These are phyloP conservation scores for Buddleja alternifolia DNA, from an alignment of 257 asterid genomes.

Conservation along the genomic window DNA sequence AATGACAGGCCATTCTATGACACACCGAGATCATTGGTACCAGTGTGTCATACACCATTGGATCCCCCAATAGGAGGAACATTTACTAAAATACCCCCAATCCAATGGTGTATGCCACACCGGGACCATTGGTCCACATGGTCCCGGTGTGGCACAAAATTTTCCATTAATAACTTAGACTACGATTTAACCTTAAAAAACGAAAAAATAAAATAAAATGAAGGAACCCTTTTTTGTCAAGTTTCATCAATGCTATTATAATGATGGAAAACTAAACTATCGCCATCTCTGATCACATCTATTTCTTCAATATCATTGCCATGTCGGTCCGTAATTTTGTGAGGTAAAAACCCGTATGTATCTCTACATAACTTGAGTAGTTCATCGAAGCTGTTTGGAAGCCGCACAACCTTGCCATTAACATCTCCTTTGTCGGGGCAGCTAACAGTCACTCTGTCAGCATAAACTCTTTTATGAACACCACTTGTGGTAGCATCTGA, in stretches of 20 bases:
- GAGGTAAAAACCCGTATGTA: constrained; percentile 37
- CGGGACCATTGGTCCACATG: too few relatives aligned
- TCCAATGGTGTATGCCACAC: too few relatives aligned
- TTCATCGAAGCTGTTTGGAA: constrained; percentile 46
- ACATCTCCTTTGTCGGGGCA: constrained; percentile 43
- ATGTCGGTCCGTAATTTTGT: constrained; percentile 36
- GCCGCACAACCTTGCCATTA: constrained; percentile 36
- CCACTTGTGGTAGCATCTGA: constrained; percentile 34
- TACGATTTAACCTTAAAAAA: too few relatives aligned
- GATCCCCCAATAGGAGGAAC: too few relatives aligned
- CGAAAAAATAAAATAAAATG: too few relatives aligned
- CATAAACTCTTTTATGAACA: not conserved
- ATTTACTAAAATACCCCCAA: too few relatives aligned
- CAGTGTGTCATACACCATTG: too few relatives aligned
- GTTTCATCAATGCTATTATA: not conserved
- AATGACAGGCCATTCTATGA: too few relatives aligned
- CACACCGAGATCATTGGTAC: too few relatives aligned
- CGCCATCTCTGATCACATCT: constrained; percentile 51
- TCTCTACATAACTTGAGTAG: constrained; percentile 40
- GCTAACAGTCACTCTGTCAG: constrained; percentile 41
- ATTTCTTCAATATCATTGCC: constrained; percentile 43
- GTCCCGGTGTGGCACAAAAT: too few relatives aligned
- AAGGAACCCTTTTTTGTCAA: too few relatives aligned
- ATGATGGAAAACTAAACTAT: constrained; percentile 44
- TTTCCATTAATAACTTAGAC: too few relatives aligned